A percentile compares a stretch with the other conserved stretches of the same genome.
Evolutionary conservation across 2,329 filamentous ascomycete genomes (phyloP).

Genomic region (Penicillium sp.): DNA sequence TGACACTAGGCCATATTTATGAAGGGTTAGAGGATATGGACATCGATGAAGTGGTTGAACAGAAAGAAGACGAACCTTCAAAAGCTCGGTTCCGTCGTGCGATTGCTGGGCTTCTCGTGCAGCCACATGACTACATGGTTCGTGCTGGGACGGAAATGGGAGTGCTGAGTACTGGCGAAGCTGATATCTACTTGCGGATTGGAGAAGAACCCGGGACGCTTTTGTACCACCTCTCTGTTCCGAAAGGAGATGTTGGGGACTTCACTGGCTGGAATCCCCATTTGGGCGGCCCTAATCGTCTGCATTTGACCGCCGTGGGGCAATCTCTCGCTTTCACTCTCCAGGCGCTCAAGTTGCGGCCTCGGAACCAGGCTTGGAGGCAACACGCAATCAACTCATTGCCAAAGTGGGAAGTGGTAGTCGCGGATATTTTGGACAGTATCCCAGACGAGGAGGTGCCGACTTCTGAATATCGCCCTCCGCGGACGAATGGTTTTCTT

Average conservation of each 20-base stretch:
- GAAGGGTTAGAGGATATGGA: slow-evolving; percentile 10
- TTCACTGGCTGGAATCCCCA: slow-evolving; percentile 6
- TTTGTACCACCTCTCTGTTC: too few relatives aligned
- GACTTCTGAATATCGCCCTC: slow-evolving; percentile 9
- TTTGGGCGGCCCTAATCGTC: slow-evolving; percentile 6
- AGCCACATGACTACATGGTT: slow-evolving; percentile 10
- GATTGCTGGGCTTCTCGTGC: slow-evolving; percentile 5
- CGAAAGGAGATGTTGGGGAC: slow-evolving; percentile 5
- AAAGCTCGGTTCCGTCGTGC: slow-evolving; percentile 1
- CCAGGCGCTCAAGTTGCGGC: slow-evolving; percentile 7
- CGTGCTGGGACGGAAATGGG: slow-evolving; percentile 4
- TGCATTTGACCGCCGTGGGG: slow-evolving; percentile 11
- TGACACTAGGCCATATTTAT: slow-evolving; percentile 9
- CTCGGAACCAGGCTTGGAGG: slow-evolving; percentile 4
- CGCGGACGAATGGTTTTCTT: slow-evolving; percentile 8
- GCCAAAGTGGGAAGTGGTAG: slow-evolving; percentile 5
- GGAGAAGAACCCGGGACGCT: too few relatives aligned
- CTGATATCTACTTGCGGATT: slow-evolving; percentile 5
- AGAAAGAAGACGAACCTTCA: slow-evolving; percentile 4
- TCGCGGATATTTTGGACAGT: background rate
- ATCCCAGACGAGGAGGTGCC: slow-evolving; percentile 5
- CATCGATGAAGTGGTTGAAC: slow-evolving; percentile 6
- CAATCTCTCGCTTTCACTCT: slow-evolving; percentile 10
- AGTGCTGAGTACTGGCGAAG: slow-evolving; percentile 4
- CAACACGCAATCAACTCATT: slow-evolving; percentile 4